phyloP scores from a whole-genome alignment of 2,329 filamentous ascomycete genomes.

The Fusarium coffeatum region DNA sequence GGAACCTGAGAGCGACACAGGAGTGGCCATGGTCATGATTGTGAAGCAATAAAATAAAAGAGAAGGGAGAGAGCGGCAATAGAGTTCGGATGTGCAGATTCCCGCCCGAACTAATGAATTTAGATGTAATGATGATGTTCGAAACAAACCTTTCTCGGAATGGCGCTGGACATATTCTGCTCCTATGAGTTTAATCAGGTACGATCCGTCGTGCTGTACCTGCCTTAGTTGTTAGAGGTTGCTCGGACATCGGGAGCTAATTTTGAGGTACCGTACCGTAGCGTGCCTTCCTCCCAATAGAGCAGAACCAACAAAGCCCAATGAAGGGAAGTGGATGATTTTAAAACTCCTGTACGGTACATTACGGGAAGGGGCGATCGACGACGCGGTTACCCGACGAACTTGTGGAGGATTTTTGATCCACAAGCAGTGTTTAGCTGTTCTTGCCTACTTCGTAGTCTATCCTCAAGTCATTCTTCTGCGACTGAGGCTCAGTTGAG shows the following conservation, averaged over 20 bases:
- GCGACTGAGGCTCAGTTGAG: constrained; percentile 1
- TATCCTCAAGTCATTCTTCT: neutral
- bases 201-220: constrained; percentile 22
- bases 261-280: constrained; percentile 5
- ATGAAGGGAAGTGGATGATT: constrained; percentile 5
- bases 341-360: neutral
- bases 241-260: constrained; percentile 31
- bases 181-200: constrained; percentile 6
- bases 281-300: constrained; percentile 5
- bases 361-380: constrained; percentile 20
- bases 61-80: neutral
- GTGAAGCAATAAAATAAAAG: neutral
- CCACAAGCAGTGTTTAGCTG: constrained; percentile 4
- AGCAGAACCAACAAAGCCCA: neutral
- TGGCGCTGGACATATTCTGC: constrained; percentile 7
- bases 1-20: neutral
- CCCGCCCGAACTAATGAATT: neutral
- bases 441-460: neutral
- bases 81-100: neutral
- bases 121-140: constrained; percentile 12
- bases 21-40: neutral
- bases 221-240: constrained; percentile 35
- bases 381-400: constrained; percentile 37
- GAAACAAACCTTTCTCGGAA: constrained; percentile 24
- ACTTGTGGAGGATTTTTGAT: constrained; percentile 32